phyloP scores from a whole-genome alignment of 1,284 basidiomycete genomes.

The Sporisorium sorghi region DNA sequence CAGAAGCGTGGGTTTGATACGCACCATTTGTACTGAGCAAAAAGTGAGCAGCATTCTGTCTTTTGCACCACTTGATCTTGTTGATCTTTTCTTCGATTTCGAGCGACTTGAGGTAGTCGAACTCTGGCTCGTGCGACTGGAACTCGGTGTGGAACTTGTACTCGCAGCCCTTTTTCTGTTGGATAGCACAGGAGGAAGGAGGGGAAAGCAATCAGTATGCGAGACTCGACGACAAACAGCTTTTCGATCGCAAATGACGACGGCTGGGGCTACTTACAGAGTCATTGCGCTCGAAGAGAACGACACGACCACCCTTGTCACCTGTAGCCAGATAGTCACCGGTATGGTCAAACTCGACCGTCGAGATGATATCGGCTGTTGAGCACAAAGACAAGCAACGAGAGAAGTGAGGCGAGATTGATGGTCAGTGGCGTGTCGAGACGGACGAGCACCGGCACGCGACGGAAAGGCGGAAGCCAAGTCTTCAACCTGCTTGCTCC shows the following conservation, averaged over 20 bases:
- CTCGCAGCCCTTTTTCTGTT: conserved; percentile 96
- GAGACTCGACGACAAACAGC: not conserved
- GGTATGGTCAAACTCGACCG: conserved; percentile 99
- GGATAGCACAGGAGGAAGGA: too few relatives aligned
- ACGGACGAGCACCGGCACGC: not conserved
- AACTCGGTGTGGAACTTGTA: conserved; percentile 99
- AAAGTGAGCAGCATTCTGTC: conserved; percentile 97
- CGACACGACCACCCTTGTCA: conserved; percentile 97
- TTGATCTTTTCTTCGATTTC: conserved; percentile 99
- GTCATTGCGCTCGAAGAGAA: conserved; percentile 98
- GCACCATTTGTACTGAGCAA: conserved; percentile 86
- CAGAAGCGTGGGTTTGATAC: conserved; percentile 13
- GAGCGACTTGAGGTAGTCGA: conserved; percentile 99
- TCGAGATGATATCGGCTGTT: conserved; percentile 83
- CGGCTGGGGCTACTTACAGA: conserved; percentile 76
- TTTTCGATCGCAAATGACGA: not conserved
- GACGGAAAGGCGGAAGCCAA: not conserved
- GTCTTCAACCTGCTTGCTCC: not conserved
- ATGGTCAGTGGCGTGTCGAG: not conserved
- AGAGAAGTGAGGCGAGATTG: not conserved
- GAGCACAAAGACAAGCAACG: conserved; percentile 42
- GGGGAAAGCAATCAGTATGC: not conserved
- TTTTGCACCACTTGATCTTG: conserved; percentile 99
- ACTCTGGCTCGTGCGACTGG: conserved; percentile 99
- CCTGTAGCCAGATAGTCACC: conserved; percentile 99